phyloP scores from a whole-genome alignment of 257 asterid species.

The Rauvolfia tetraphylla region DNA sequence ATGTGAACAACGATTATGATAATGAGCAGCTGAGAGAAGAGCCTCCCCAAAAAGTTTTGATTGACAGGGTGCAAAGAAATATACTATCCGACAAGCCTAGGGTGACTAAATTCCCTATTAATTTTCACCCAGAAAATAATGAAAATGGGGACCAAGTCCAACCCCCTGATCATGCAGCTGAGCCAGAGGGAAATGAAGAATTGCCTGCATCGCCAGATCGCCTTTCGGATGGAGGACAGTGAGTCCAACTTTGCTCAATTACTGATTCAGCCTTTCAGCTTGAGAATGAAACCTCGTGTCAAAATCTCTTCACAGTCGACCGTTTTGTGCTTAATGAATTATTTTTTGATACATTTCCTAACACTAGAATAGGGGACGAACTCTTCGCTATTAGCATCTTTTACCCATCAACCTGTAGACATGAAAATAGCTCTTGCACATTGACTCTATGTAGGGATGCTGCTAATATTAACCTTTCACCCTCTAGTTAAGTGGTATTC shows the following conservation, averaged over 20 bases:
- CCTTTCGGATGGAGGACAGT: slow-evolving; percentile 34
- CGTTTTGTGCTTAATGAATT: neutral
- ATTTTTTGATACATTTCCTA: neutral
- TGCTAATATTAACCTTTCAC: neutral
- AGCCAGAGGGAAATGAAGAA: slow-evolving; percentile 46
- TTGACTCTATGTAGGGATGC: neutral
- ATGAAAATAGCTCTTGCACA: neutral
- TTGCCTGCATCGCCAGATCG: slow-evolving; percentile 34
- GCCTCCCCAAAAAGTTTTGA: slow-evolving; percentile 80
- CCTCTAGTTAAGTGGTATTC: neutral
- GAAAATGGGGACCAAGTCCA: slow-evolving; percentile 66
- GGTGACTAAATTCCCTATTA: slow-evolving; percentile 89
- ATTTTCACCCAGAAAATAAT: slow-evolving; percentile 63
- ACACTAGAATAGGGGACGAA: neutral
- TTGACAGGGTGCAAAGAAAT: slow-evolving; percentile 80
- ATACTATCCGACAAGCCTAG: slow-evolving; percentile 87
- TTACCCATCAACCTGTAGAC: neutral
- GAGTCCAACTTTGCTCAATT: slow-evolving; percentile 6
- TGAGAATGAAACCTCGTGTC: neutral
- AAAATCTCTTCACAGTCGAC: neutral
- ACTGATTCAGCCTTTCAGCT: neutral
- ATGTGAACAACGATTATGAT: slow-evolving; percentile 86
- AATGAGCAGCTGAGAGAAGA: slow-evolving; percentile 80
- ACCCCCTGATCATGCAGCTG: slow-evolving; percentile 48
- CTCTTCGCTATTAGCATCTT: neutral